Percentiles rank a stretch among this genome's conserved stretches.
Conservation (phyloP, 2,329 filamentous ascomycete genomes). For the Trichoderma sp. region DNA sequence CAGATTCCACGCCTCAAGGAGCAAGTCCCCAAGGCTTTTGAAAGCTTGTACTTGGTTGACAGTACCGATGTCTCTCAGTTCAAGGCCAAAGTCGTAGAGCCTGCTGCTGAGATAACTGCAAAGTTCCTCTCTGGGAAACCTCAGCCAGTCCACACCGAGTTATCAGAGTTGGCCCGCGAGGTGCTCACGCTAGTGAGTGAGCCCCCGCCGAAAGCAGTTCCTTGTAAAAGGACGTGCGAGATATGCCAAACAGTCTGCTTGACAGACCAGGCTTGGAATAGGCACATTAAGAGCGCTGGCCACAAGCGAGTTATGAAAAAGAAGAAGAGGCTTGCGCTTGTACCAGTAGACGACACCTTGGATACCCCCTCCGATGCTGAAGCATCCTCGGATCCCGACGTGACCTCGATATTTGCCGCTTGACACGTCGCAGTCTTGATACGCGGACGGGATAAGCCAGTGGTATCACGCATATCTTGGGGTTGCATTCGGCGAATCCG, state of each 20-base stretch:
- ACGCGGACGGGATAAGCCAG: neutral
- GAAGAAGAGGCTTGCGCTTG: constrained; percentile 43
- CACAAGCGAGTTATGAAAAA: constrained; percentile 40
- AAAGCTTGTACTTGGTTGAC: constrained; percentile 76
- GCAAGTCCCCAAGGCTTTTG: constrained; percentile 51
- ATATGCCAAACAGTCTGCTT: constrained; percentile 67
- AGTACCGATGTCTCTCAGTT: constrained; percentile 69
- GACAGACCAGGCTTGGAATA: constrained; percentile 53
- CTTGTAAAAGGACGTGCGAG: constrained; percentile 66
- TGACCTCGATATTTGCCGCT: constrained; percentile 20
- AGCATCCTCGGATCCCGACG: constrained; percentile 19
- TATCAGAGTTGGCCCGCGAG: constrained; percentile 52
- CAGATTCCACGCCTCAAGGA: constrained; percentile 68
- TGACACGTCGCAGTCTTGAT: neutral
- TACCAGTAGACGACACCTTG: constrained; percentile 33
- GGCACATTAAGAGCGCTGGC: constrained; percentile 42
- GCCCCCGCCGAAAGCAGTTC: constrained; percentile 53
- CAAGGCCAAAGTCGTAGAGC: constrained; percentile 61
- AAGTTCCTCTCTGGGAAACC: constrained; percentile 61
- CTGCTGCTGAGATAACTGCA: constrained; percentile 62
- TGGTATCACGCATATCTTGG: neutral
- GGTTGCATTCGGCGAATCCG: neutral
- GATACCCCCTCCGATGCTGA: constrained; percentile 3
- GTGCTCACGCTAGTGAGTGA: constrained; percentile 56
- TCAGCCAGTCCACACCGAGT: constrained; percentile 53